A percentile compares a stretch with the other conserved stretches of the same genome.
phyloP scores from a whole-genome alignment of 2,329 filamentous ascomycete genomes.

The Cladosporium cucumerinum region DNA sequence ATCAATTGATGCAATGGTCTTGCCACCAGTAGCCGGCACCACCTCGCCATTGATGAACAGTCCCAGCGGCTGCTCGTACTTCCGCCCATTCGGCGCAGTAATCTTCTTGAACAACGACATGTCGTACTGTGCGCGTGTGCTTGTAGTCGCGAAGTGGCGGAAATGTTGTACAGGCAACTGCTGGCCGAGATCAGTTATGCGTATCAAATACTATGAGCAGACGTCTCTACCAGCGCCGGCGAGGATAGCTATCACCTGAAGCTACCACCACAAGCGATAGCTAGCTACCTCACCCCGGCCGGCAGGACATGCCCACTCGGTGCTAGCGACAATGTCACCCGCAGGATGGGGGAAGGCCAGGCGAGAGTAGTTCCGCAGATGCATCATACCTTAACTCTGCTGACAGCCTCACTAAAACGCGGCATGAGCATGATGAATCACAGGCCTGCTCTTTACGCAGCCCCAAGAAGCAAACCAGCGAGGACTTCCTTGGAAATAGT shows the following conservation, averaged over 20 bases:
- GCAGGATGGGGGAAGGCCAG: background rate
- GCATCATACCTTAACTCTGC: conserved; percentile 8
- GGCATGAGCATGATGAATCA: background rate
- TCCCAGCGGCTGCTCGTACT: conserved; percentile 70
- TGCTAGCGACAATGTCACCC: background rate
- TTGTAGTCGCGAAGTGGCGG: background rate
- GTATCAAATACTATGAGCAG: background rate
- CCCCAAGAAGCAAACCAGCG: background rate
- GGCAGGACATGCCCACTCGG: conserved; percentile 14
- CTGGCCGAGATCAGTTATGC: background rate
- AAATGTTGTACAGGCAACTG: background rate
- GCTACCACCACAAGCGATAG: conserved; percentile 1
- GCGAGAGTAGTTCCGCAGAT: background rate
- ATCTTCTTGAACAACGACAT: conserved; percentile 58
- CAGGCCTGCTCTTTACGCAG: background rate
- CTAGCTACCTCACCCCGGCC: conserved; percentile 8
- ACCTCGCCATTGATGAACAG: conserved; percentile 84
- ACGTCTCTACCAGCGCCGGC: background rate
- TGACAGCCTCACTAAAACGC: background rate
- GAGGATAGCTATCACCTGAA: background rate
- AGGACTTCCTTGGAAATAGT: background rate
- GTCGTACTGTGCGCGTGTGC: background rate
- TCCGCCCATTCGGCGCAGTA: conserved; percentile 70
- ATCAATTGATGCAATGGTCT: conserved; percentile 52
- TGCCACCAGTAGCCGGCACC: conserved; percentile 62